phyloP scores from a whole-genome alignment of 768 basidiomycete genomes.

The Leccinum rimulosum region DNA sequence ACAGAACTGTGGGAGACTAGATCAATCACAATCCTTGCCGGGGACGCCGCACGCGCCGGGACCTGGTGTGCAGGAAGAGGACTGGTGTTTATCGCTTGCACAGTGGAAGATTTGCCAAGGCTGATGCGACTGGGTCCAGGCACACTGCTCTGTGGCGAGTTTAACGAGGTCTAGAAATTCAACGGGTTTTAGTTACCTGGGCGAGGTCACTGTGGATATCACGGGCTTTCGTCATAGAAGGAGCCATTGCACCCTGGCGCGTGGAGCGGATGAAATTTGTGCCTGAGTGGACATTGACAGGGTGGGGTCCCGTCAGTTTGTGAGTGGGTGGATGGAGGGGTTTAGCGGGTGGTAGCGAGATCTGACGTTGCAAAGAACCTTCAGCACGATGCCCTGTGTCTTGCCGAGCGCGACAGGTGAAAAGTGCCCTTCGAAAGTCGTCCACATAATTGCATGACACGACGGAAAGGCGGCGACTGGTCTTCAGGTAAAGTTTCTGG shows the following conservation, averaged over 20 bases:
- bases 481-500: slow-evolving; percentile 8
- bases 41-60: neutral
- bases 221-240: neutral
- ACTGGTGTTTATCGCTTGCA: neutral
- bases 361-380: slow-evolving; percentile 6
- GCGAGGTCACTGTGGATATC: neutral
- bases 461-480: slow-evolving; percentile 11
- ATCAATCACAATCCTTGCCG: slow-evolving; percentile 7
- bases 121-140: slow-evolving; percentile 7
- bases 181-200: slow-evolving; percentile 11
- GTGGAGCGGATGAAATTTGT: neutral
- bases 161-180: neutral
- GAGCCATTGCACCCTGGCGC: neutral
- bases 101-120: neutral
- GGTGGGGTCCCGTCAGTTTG: neutral
- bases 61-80: neutral
- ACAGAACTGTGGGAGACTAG: neutral
- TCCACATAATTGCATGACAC: slow-evolving; percentile 8
- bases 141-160: slow-evolving; percentile 12
- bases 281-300: neutral
- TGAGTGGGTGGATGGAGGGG: neutral
- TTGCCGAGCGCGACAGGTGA: slow-evolving; percentile 9
- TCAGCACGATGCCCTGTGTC: neutral
- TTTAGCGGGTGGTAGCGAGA: neutral
- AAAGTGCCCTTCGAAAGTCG: slow-evolving; percentile 2